These are phyloP conservation scores for Mycocalia duriaeana DNA, from an alignment of 1,284 basidiomycete genomes.

Conservation along the genomic window DNA sequence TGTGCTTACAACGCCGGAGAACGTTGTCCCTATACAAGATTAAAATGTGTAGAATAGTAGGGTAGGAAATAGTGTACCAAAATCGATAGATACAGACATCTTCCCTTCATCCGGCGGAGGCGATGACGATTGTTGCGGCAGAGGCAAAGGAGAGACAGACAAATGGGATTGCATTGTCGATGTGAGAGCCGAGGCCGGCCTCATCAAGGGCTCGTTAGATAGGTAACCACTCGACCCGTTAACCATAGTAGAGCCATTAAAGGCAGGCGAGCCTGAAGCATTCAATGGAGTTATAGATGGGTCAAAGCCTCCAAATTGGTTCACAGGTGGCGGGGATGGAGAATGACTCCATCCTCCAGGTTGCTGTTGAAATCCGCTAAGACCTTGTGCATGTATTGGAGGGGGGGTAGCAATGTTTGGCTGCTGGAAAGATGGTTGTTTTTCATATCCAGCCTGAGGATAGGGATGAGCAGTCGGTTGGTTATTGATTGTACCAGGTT, in stretches of 20 bases:
- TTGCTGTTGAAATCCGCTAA: slow-evolving; percentile 17
- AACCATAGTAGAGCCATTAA: slow-evolving; percentile 19
- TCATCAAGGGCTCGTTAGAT: slow-evolving; percentile 25
- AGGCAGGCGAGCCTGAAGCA: slow-evolving; percentile 12
- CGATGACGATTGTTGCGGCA: slow-evolving; percentile 17
- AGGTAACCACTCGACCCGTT: slow-evolving; percentile 16
- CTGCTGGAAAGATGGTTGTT: slow-evolving; percentile 31
- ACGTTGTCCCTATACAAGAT: slow-evolving; percentile 63
- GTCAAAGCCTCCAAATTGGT: slow-evolving; percentile 16
- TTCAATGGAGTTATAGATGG: slow-evolving; percentile 12
- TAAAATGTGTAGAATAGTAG: too few species aligned
- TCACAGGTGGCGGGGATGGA: slow-evolving; percentile 24
- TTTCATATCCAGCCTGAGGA: slow-evolving; percentile 31
- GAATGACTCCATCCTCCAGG: slow-evolving; percentile 28
- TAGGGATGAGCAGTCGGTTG: slow-evolving; percentile 49
- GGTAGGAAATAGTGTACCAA: slow-evolving; percentile 45
- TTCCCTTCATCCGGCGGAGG: slow-evolving; percentile 50
- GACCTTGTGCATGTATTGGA: slow-evolving; percentile 28
- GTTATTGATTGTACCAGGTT: slow-evolving; percentile 32
- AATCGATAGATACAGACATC: slow-evolving; percentile 75
- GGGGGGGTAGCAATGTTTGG: slow-evolving; percentile 40
- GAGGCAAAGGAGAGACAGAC: slow-evolving; percentile 18
- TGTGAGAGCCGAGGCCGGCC: slow-evolving; percentile 31
- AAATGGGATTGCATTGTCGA: slow-evolving; percentile 23
- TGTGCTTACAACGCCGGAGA: slow-evolving; percentile 75